Evolutionary conservation across 169 alveolate genomes (phyloP), one percentile per base, ranked within the genome.

Genomic region (Eimeria sp.): DNA sequence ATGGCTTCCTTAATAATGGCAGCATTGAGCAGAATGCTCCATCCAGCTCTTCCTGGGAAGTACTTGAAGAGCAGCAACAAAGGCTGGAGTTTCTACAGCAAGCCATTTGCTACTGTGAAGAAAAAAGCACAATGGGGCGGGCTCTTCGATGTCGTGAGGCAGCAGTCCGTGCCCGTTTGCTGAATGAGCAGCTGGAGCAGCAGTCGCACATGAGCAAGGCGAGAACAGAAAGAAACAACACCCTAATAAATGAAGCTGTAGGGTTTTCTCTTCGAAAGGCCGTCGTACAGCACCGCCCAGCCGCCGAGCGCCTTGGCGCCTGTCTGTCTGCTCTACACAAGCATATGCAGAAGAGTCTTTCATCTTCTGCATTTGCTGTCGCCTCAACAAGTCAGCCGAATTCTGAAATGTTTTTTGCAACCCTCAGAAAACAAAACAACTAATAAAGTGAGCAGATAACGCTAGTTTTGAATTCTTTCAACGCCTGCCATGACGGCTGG

Each of bases 131-230:
- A 71, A 87, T 87, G 94, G 94, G 94, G 13, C 60, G 83, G 49
- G 82, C 94, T 37, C 94, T 87, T 33, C 83, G 94, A 43, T 62
- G 71, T 25, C 94, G 94, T 68, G 94, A 87, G 56, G 94, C 94
- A 23, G 94, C 94, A 18, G 83, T 66, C 40, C 94, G 94, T 13
- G 62, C 94, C 30, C 94, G 94, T 11, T 54, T 87, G 30, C 76
- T 87, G 82, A 66, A 43, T 66, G 83, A 87, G 30, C 80, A 64
- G 66, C 25, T 87, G 83, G 62, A 87, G 37, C 94, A 87, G 64
- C 94, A 87, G 64, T 37, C 20, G 83, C 83, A 87, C 54, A 16
- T 23, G 33, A 16, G 37, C 30, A 37, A 62, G 30, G 68, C 33
- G 64, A 58, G 94, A 40, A 37, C 43, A 66, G 83, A 64, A 54